Base-by-base conservation (phyloP, 257 asterid species). In the Eucommia ulmoides region DNA sequence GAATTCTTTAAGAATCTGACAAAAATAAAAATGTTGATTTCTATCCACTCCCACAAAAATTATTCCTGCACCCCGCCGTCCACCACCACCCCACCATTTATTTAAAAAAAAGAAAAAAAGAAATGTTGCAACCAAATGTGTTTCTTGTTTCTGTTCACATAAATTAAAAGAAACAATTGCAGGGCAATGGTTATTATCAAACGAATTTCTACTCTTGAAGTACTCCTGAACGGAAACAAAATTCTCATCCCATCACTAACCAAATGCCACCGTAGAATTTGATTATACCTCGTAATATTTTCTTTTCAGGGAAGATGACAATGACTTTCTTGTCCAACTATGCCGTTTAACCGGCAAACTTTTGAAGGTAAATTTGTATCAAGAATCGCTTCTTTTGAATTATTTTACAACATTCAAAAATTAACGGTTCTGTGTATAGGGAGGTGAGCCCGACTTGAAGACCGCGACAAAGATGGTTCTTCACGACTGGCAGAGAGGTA, bases 401-500 rank as follows among this genome's bases (percentile, higher is more conserved):
- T 15, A 35, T 26, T 4, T 26, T 6, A 4, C 12, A 4, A 4
- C 38, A 26, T 12, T 26, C 12, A 4, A 12, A 26, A 26, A 26
- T 12, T 22, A 20, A 42, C 35, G 16, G 45, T 51, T 56, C 15
- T 18, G 41, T 62, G 49, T 20, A 2, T 59, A 89, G 98, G 98
- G 98, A 24, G 98, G 98, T 10, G 98, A 89, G 62, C 96, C 98
- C 0, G 96, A 89, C 60, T 68, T 65, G 41, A 85, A 50, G 79
- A 85, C 96, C 11, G 94, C 75, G 58, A 93, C 88, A 22, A 89
- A 85, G 86, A 78, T 89, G 89, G 56, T 89, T 51, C 96, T 89
- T 45, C 96, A 85, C 29, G 93, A 89, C 55, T 82, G 96, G 96
- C 98, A 82, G 65, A 82, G 98, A 61, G 96, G 96, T 46, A 80